These are phyloP conservation scores for Pyrenula massariospora DNA, from an alignment of 495 filamentous ascomycete genomes.

Conservation along the genomic window DNA sequence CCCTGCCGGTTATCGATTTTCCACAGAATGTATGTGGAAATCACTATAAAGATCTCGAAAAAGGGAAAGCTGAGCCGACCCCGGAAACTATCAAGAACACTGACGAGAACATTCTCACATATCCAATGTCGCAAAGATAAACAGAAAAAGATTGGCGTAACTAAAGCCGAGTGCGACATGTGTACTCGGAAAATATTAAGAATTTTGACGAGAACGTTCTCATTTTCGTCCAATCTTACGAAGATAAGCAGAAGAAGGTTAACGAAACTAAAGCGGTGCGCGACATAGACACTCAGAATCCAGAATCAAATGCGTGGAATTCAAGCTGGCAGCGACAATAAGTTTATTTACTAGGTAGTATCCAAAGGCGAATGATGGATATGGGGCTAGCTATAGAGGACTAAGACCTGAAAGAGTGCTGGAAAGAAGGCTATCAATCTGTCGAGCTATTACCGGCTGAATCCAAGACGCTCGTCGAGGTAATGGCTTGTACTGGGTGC, in stretches of 20 bases:
- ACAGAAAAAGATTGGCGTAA: background rate
- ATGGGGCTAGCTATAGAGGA: too few relatives aligned
- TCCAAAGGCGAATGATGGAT: too few relatives aligned
- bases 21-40: conserved; percentile 6
- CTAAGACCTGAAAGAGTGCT: too few relatives aligned
- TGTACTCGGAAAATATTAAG: too few relatives aligned
- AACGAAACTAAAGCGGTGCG: too few relatives aligned
- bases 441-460: too few relatives aligned
- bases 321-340: background rate
- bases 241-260: too few relatives aligned
- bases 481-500: conserved; percentile 59
- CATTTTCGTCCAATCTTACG: too few relatives aligned
- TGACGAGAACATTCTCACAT: background rate
- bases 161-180: background rate
- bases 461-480: too few relatives aligned
- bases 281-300: too few relatives aligned
- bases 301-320: background rate
- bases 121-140: background rate
- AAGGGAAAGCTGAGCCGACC: background rate
- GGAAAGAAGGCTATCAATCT: too few relatives aligned
- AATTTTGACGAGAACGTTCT: too few relatives aligned
- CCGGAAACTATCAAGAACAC: conserved; percentile 1
- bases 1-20: conserved; percentile 4
- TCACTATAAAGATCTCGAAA: conserved; percentile 1
- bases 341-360: background rate